Evolutionary conservation across 331 rosid species (phyloP).

Genomic region (Acacia concinna): DNA sequence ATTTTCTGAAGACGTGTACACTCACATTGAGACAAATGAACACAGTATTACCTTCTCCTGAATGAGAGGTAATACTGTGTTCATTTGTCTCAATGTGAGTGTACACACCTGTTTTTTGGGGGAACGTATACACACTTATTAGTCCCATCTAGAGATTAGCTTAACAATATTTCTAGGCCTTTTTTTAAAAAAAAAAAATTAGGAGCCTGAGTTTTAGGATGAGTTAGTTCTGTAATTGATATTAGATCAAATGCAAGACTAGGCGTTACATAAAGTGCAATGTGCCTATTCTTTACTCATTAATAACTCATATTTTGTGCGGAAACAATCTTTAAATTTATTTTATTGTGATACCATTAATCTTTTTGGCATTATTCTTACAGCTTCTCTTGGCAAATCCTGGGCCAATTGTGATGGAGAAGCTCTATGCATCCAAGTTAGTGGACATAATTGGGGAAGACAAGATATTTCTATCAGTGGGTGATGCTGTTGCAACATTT

Average conservation of each 20-base stretch:
- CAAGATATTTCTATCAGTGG: constrained; percentile 67
- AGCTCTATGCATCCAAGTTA: constrained; percentile 58
- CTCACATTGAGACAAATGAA: neutral
- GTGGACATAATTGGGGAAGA: constrained; percentile 53
- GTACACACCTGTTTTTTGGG: neutral
- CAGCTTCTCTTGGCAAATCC: constrained; percentile 83
- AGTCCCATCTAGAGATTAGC: neutral
- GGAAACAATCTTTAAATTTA: neutral
- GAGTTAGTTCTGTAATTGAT: neutral
- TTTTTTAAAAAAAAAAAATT: no score
- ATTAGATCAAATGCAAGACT: neutral
- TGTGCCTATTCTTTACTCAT: neutral
- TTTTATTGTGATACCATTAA: neutral
- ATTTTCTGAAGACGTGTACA: neutral
- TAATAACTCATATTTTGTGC: neutral
- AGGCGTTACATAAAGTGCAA: neutral
- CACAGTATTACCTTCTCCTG: neutral
- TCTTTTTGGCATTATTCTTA: neutral
- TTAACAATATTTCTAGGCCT: neutral
- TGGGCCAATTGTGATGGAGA: constrained; percentile 70
- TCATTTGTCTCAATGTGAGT: neutral
- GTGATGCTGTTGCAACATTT: constrained; percentile 59
- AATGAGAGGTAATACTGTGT: neutral
- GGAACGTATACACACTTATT: neutral
- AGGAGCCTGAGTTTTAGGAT: neutral